Evolutionary conservation across 768 basidiomycete species (phyloP).

Genomic region (Kondoa malvinella): DNA sequence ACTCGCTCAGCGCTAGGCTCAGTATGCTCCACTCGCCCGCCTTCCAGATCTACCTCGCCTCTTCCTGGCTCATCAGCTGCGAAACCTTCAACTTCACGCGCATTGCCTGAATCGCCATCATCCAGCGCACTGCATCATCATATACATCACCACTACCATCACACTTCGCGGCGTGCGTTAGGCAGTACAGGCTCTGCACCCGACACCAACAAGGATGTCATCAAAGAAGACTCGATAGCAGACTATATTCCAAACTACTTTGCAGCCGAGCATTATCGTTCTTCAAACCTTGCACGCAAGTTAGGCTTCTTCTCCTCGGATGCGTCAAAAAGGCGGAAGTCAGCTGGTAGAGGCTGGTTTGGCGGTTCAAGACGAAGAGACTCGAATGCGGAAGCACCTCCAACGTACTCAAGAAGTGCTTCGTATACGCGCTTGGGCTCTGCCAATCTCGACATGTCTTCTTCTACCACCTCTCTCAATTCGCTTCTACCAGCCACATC

Average conservation of each 20-base stretch:
- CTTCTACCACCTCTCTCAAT: background rate
- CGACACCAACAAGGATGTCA: background rate
- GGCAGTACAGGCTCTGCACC: background rate
- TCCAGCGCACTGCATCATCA: background rate
- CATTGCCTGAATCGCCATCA: background rate
- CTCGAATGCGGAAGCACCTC: background rate
- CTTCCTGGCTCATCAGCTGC: background rate
- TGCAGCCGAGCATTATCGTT: background rate
- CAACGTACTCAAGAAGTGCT: background rate
- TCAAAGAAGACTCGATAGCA: background rate
- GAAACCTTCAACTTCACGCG: background rate
- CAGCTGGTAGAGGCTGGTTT: background rate
- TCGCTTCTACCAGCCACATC: background rate
- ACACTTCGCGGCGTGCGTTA: background rate
- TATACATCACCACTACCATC: slow-evolving; percentile 8
- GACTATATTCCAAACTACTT: slow-evolving; percentile 1
- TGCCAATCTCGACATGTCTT: background rate
- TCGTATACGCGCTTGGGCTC: background rate
- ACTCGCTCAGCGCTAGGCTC: background rate
- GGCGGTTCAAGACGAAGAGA: background rate
- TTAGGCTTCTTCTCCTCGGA: slow-evolving; percentile 2
- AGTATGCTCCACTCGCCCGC: background rate
- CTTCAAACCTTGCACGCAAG: slow-evolving; percentile 2
- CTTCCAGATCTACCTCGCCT: background rate
- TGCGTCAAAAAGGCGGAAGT: background rate